Evolutionary conservation across 2,329 filamentous ascomycete species (phyloP), one percentile per base, ranked within the genome.

Genomic region (Calonectria crousiana): DNA sequence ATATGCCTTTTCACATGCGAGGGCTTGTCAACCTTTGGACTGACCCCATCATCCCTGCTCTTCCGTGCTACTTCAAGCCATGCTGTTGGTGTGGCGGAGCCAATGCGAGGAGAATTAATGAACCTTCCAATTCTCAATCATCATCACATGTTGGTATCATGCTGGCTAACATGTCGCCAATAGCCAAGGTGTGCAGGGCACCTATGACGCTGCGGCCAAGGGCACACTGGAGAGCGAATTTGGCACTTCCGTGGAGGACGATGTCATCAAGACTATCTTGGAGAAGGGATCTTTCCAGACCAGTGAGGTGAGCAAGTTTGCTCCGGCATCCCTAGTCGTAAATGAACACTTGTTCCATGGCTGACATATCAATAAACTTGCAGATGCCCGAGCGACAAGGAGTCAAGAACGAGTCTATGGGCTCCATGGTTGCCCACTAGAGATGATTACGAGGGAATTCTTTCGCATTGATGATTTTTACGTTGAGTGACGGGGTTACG

Each of bases 101-200:
- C 44, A 47, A 47, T 47, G 44, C 20, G 23, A 10, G 11, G n/a
- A 47, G 13, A n/a, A 47, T 13, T 47, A 3, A 26, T 16, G n/a
- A 20, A 18, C 13, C 18, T 3, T 41, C 13, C 8, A 41, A 20
- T 41, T 4, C n/a, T 11, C 36, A 41, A 30, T 16, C 14, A 60
- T 14, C 9, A 20, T 28, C 10, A 26, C 10, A 13, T 23, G 30
- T 28, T 58, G 53, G 68, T 23, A 47, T 23, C 44, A 32, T 14
- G 14, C 14, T 52, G 52, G 68, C 77, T 80, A 76, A 82, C 69
- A 20, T 20, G 30, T 20, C 4, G 9, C 60, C 41, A 52, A 74
- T 73, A 98, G 95, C 85, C 95, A 98, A 84, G 96, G 96, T 78
- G 92, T 91, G 56, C 95, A 98, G 84, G 96, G 96, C 71, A 90